Evolutionary conservation across 164 flowering plant species (phyloP), one percentile per base, ranked within the genome.

Genomic region (Chloranthus sessilifolius): DNA sequence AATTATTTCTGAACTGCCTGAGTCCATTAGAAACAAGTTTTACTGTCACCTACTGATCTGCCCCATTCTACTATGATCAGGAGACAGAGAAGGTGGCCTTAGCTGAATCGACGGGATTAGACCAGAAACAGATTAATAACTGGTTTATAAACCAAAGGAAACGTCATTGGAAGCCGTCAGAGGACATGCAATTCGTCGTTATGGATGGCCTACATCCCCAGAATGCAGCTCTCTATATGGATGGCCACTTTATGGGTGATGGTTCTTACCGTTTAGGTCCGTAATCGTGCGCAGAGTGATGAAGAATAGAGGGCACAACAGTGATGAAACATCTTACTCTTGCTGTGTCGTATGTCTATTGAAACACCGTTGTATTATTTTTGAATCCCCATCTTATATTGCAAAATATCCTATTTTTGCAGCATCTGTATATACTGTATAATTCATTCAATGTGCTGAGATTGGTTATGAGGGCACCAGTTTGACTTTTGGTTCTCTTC

Each of bases 81-180:
- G 98, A 91, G 63, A 46, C 96, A 0, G 95, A 91, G 78, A 91
- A 91, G 73, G 82, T 88, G 61, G 96, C 90, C 6, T 65, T 91
- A 75, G 98, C 98, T 1, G 96, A 88, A 64, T 72, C 98, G 25
- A 88, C 98, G 5, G 98, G 98, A 15, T 72, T 91, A 55, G 98
- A 91, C 64, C 96, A 85, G 66, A 91, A 91, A 43, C 98, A 91
- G 58, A 91, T 91, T 25, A 91, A 91, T 44, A 91, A 91, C 56
- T 91, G 95, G 98, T 90, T 90, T 68, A 87, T 90, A 39, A 90
- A 90, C 71, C 98, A 90, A 59, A 70, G 98, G 61, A 91, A 91
- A 60, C 64, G 98, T n/a, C 98, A 91, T 52, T 91, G 98, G 98
- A 91, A 88, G 58, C 95, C 98, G 5, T 85, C 98, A 0, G 96